Evolutionary conservation across 2,329 filamentous ascomycete species (phyloP).

Genomic region (Microsporum ferrugineum): DNA sequence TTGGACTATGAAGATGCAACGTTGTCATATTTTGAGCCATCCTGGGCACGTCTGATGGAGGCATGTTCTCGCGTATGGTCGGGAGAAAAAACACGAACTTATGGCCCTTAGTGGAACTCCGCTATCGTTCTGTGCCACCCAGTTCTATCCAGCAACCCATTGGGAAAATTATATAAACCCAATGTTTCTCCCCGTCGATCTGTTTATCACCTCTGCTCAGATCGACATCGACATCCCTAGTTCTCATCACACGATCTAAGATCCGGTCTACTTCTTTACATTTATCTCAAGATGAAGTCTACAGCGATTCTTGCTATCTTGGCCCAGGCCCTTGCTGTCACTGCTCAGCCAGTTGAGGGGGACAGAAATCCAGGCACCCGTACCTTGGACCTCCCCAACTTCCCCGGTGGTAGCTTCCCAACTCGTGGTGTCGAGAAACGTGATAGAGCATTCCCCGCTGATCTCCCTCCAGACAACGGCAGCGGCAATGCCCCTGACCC

Average conservation of each 20-base stretch:
- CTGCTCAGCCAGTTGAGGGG: conserved; percentile 1
- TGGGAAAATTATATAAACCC: conserved; percentile 11
- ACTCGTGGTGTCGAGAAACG: conserved; percentile 9
- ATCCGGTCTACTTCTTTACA: background rate
- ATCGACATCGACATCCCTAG: background rate
- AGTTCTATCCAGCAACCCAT: background rate
- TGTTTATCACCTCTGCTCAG: background rate
- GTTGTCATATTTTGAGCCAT: background rate
- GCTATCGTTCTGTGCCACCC: background rate
- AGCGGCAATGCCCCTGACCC: conserved; percentile 19
- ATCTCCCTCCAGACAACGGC: conserved; percentile 1
- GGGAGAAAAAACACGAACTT: background rate
- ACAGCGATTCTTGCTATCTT: conserved; percentile 13
- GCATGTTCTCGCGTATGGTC: background rate
- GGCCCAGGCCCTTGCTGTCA: conserved; percentile 16
- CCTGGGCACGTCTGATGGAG: background rate
- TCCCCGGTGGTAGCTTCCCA: conserved; percentile 10
- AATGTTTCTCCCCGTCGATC: conserved; percentile 3
- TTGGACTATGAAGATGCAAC: conserved; percentile 1
- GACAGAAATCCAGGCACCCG: conserved; percentile 5
- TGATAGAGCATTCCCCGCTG: background rate
- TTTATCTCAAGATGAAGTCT: conserved; percentile 13
- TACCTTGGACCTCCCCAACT: conserved; percentile 9
- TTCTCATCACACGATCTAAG: background rate
- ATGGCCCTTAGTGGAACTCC: background rate